Evolutionary conservation across 192 early-diverging fungal genomes (phyloP), one percentile per base, ranked within the genome.

Genomic region (Linnemannia schmuckeri): DNA sequence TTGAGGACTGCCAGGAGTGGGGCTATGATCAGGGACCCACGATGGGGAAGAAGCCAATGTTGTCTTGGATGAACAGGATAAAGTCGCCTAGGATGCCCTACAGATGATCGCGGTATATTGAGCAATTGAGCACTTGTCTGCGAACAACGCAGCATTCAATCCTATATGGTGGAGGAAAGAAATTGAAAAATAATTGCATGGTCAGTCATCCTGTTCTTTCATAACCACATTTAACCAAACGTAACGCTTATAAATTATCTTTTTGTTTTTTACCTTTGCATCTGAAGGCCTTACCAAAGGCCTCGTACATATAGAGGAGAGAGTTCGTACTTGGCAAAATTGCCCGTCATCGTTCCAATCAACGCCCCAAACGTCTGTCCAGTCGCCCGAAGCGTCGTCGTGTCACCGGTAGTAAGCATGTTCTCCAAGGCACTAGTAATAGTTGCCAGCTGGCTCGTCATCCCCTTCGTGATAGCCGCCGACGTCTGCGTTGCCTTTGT

Each of bases 121-220:
- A 15, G 49, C 72, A 83, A 52, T 37, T n/a, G n/a, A n/a, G n/a
- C n/a, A n/a, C n/a, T 57, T 70, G 54, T 77, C 71, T 10, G 7
- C 12, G 24, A 55, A 80, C 20, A 72, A 13, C 9, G 57, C 74
- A 10, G 33, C 33, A 35, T 72, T 82, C 41, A 83, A 30, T 24
- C 82, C 82, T 82, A 35, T 10, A 8, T 27, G 17, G 17, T 4
- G 27, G 70, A 18, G 15, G 33, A 30, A 33, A 40, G 5, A 33
- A 46, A 71, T 38, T 41, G 2, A 18, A 37, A 7, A 6, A 46
- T 38, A 27, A 61, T 37, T 37, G 37, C 37, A 37, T 37, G 37
- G 37, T 37, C 37, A 37, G 37, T 37, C 3, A 37, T 37, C 37
- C 37, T 37, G 37, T 37, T 37, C 3, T 37, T 37, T 37, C 37